Evolutionary conservation across 495 filamentous ascomycete genomes (phyloP).

Genomic region (Aspergillus hancockii): DNA sequence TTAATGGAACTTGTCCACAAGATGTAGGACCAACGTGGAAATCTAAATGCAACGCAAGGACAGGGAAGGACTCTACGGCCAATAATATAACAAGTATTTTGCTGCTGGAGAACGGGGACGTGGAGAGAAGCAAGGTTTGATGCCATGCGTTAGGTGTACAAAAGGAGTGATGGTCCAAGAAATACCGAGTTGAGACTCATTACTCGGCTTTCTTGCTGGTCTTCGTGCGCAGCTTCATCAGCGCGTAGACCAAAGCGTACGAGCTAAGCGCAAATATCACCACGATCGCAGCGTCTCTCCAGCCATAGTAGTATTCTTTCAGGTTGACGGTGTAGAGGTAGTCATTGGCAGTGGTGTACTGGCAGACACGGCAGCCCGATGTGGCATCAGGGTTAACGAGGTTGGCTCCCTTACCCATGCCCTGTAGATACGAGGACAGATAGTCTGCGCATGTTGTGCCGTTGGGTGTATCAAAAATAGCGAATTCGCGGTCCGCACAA

Average conservation of each 20-base stretch:
- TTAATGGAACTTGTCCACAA: too few species aligned
- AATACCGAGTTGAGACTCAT: too few species aligned
- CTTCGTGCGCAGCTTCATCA: constrained; percentile 47
- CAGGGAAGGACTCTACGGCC: too few species aligned
- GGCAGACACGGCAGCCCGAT: constrained; percentile 60
- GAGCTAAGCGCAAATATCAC: constrained; percentile 46
- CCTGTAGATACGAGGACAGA: constrained; percentile 47
- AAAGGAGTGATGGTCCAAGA: too few species aligned
- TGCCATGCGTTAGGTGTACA: too few species aligned
- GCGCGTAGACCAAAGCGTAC: constrained; percentile 47
- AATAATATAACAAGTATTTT: too few species aligned
- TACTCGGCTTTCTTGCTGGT: constrained; percentile 27
- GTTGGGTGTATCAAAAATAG: constrained; percentile 54
- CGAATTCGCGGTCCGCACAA: constrained; percentile 60
- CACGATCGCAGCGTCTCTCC: constrained; percentile 45
- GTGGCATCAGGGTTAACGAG: constrained; percentile 56
- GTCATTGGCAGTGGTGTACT: constrained; percentile 39
- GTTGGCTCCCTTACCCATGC: constrained; percentile 47
- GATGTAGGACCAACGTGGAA: too few species aligned
- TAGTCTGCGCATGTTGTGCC: constrained; percentile 56
- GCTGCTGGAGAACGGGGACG: too few species aligned
- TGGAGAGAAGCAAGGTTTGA: too few species aligned
- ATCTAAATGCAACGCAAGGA: too few species aligned
- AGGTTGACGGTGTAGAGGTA: constrained; percentile 41
- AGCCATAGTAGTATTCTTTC: constrained; percentile 44